Percentiles rank a stretch among this genome's conserved stretches.
These are phyloP conservation scores for Nothophoma quercina DNA, from an alignment of 2,329 filamentous ascomycete species.

Conservation along the genomic window DNA sequence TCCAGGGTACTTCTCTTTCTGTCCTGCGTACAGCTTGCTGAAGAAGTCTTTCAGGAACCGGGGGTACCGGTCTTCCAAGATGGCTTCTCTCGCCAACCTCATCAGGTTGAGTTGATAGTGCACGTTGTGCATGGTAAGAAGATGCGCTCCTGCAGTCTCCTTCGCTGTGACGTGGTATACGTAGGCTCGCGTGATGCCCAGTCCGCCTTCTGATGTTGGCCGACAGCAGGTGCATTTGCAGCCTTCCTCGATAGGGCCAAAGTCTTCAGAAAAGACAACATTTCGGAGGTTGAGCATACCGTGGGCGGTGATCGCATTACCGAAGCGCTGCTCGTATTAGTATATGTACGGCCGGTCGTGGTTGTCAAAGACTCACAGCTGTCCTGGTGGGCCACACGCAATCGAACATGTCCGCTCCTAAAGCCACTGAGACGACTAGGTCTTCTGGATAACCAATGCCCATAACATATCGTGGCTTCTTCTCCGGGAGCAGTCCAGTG, in stretches of 20 bases:
- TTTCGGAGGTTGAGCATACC: conserved; percentile 89
- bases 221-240: conserved; percentile 84
- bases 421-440: conserved; percentile 87
- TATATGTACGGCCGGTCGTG: background rate
- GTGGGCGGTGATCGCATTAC: conserved; percentile 83
- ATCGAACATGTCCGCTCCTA: conserved; percentile 99
- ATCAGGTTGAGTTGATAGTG: conserved; percentile 90
- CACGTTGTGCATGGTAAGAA: conserved; percentile 93
- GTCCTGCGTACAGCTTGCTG: conserved; percentile 68
- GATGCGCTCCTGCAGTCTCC: conserved; percentile 88
- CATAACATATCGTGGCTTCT: conserved; percentile 99
- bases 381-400: conserved; percentile 98
- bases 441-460: conserved; percentile 98
- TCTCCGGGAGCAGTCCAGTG: conserved; percentile 81
- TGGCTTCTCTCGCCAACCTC: conserved; percentile 75
- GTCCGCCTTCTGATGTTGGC: conserved; percentile 68
- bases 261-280: conserved; percentile 77
- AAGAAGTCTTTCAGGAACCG: conserved; percentile 83
- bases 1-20: conserved; percentile 72
- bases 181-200: conserved; percentile 87
- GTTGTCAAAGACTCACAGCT: conserved; percentile 61
- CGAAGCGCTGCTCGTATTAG: conserved; percentile 69
- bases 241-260: conserved; percentile 80
- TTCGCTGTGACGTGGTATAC: conserved; percentile 92
- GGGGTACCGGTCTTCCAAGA: conserved; percentile 82